A percentile compares a stretch with the other conserved stretches of the same genome.
Evolutionary conservation across 2,329 filamentous ascomycete species (phyloP).

Genomic region (Monilinia polystroma): DNA sequence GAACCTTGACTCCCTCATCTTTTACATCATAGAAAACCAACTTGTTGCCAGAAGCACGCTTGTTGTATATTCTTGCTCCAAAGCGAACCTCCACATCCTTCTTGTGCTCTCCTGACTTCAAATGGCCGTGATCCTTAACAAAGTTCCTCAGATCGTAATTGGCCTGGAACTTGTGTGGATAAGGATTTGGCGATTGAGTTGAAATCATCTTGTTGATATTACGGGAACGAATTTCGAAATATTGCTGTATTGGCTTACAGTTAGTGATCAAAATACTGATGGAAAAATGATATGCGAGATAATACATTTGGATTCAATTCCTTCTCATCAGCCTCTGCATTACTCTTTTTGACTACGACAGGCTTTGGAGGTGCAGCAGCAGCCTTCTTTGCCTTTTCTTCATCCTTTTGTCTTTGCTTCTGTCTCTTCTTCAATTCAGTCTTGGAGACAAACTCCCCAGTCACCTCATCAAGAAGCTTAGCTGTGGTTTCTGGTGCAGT

Average conservation of each 20-base stretch:
- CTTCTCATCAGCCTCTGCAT: conserved; percentile 59
- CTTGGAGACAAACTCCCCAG: conserved; percentile 84
- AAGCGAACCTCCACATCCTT: conserved; percentile 74
- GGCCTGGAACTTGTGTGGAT: conserved; percentile 91
- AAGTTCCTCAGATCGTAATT: conserved; percentile 82
- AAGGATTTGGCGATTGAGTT: conserved; percentile 66
- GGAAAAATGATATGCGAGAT: conserved; percentile 20
- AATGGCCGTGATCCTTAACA: conserved; percentile 69
- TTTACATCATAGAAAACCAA: conserved; percentile 89
- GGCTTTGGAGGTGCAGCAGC: conserved; percentile 62
- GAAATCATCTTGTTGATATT: conserved; percentile 61
- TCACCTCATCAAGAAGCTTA: conserved; percentile 80
- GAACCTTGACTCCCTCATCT: conserved; percentile 72
- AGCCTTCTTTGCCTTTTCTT: conserved; percentile 84
- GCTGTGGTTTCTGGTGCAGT: conserved; percentile 34
- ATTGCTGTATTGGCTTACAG: conserved; percentile 57
- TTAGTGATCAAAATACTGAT: conserved; percentile 23
- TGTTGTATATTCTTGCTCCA: conserved; percentile 85
- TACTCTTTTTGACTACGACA: conserved; percentile 56
- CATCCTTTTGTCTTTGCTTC: conserved; percentile 85
- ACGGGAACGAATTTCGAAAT: conserved; percentile 93
- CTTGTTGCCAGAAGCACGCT: conserved; percentile 78
- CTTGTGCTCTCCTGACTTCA: conserved; percentile 85
- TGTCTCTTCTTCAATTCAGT: conserved; percentile 90
- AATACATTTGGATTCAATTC: conserved; percentile 72